A percentile compares a stretch with the other conserved stretches of the same genome.
Evolutionary conservation across 441 rosid genomes (phyloP).

Genomic region (Populus tomentosa): DNA sequence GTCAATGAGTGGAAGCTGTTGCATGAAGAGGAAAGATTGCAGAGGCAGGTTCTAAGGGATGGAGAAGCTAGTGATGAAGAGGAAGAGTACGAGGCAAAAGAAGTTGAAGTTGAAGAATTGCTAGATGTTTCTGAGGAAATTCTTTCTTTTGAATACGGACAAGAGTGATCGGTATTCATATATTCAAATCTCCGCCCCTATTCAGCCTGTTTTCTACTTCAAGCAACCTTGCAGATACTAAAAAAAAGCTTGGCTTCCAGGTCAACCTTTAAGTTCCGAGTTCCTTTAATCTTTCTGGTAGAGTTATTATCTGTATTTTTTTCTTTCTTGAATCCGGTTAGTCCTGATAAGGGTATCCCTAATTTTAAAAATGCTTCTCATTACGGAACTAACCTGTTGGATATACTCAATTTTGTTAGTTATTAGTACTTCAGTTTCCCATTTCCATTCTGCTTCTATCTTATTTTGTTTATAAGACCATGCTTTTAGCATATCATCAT

Average conservation of each 20-base stretch:
- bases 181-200: neutral
- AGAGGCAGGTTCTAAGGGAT: slow-evolving; percentile 57
- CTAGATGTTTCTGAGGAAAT: slow-evolving; percentile 72
- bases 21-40: slow-evolving; percentile 67
- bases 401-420: neutral
- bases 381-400: neutral
- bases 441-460: neutral
- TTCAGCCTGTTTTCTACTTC: neutral
- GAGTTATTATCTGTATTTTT: neutral
- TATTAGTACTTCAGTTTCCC: neutral
- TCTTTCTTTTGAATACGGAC: slow-evolving; percentile 31
- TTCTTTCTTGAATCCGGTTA: slow-evolving; percentile 10
- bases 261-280: neutral
- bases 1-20: slow-evolving; percentile 54
- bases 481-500: neutral
- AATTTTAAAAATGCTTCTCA: neutral
- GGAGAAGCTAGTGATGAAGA: slow-evolving; percentile 95
- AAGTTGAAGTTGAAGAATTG: slow-evolving; percentile 78
- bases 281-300: neutral
- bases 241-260: neutral
- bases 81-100: slow-evolving; percentile 86
- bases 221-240: neutral
- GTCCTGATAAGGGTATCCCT: neutral
- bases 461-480: neutral
- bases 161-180: slow-evolving; percentile 1